Percentiles rank a stretch among this genome's conserved stretches.
Evolutionary conservation across 805 yeast genomes (phyloP).

Genomic region (Yarrowia osloensis): DNA sequence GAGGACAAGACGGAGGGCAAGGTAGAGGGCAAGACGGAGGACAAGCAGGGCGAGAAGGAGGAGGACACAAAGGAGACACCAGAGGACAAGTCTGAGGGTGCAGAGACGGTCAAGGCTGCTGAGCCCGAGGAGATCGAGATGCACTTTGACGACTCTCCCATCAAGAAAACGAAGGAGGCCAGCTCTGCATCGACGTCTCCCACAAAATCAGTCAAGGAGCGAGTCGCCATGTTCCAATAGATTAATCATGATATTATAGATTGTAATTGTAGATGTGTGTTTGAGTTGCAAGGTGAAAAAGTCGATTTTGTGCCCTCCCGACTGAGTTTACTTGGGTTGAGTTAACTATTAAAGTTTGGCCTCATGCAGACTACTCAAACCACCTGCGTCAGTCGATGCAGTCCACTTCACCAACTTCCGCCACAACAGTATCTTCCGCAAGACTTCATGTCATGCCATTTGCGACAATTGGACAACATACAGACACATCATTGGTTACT

Average conservation of each 20-base stretch:
- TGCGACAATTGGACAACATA: too few species aligned
- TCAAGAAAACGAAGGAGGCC: conserved; percentile 1
- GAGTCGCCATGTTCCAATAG: conserved; percentile 18
- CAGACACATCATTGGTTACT: too few species aligned
- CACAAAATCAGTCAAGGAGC: conserved; percentile 12
- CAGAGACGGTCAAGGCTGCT: background rate
- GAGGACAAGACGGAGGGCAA: background rate
- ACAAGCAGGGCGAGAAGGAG: background rate
- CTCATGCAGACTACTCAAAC: too few species aligned
- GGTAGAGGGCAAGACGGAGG: background rate
- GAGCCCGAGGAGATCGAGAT: background rate
- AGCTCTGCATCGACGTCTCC: background rate
- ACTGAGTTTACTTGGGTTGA: too few species aligned
- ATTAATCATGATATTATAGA: conserved; percentile 6
- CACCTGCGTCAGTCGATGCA: too few species aligned
- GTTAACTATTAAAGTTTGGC: too few species aligned
- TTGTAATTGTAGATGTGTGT: too few species aligned
- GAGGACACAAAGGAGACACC: background rate
- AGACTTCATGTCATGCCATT: too few species aligned
- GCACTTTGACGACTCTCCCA: conserved; percentile 12
- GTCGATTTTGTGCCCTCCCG: too few species aligned
- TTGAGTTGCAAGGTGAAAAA: background rate
- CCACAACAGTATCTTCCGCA: too few species aligned
- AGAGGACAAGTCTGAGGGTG: background rate
- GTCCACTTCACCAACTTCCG: too few species aligned